phyloP scores from a whole-genome alignment of 176 grass and related monocot species.

The Lolium perenne region DNA sequence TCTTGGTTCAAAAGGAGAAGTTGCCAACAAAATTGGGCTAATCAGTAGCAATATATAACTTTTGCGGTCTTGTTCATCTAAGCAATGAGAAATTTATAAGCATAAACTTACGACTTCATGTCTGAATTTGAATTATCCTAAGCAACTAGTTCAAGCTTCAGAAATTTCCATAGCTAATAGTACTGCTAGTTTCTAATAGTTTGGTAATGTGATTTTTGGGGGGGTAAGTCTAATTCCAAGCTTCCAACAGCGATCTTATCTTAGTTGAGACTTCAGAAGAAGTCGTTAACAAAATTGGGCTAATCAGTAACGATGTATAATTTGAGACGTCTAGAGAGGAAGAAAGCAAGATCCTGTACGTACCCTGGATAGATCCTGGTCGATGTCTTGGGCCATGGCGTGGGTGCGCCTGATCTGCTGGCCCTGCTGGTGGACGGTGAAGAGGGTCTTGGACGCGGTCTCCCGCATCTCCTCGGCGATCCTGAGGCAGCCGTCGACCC shows the following conservation, averaged over 20 bases:
- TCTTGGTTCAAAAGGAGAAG: not conserved
- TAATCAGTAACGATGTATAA: not conserved
- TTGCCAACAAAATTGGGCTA: not conserved
- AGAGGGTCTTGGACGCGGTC: slow-evolving; percentile 73
- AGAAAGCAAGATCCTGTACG: not conserved
- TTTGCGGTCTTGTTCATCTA: not conserved
- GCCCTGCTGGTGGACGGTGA: slow-evolving; percentile 87
- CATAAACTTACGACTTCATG: not conserved
- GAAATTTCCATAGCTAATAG: not conserved
- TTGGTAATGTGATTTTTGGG: not conserved
- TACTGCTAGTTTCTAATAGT: not conserved
- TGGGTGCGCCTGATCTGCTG: slow-evolving; percentile 84
- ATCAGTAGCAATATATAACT: not conserved
- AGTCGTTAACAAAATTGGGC: not conserved
- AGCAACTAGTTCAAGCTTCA: not conserved
- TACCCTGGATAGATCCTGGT: slow-evolving; percentile 89
- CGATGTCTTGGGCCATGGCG: slow-evolving; percentile 78
- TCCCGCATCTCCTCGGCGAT: slow-evolving; percentile 90
- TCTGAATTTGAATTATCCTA: not conserved
- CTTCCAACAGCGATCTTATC: no score
- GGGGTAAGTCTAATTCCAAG: not conserved
- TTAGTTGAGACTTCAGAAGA: not conserved
- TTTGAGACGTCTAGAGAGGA: not conserved
- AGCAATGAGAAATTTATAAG: not conserved
- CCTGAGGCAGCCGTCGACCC: slow-evolving; percentile 59